Conservation (phyloP, 2,329 filamentous ascomycete genomes). For the Byssochlamys sp. region DNA sequence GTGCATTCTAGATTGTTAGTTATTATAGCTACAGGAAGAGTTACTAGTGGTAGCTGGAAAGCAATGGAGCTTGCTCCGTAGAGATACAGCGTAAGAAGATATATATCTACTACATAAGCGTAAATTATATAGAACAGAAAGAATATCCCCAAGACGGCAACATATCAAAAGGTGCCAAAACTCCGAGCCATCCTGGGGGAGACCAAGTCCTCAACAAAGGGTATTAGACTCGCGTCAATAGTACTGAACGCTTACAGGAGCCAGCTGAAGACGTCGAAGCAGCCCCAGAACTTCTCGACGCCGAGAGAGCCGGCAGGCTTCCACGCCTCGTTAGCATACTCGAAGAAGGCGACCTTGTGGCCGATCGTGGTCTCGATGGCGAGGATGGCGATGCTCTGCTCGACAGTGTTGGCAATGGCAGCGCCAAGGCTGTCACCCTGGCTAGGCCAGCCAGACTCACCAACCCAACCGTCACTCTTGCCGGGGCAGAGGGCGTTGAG, state of each 20-base stretch:
- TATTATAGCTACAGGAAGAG: not conserved
- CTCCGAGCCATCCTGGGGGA: not conserved
- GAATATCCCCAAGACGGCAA: not conserved
- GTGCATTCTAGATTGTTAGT: not conserved
- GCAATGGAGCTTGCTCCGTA: not conserved
- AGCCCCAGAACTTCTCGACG: conserved; percentile 77
- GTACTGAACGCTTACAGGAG: not conserved
- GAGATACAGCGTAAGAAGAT: conserved; percentile 16
- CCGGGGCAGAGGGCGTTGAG: conserved; percentile 61
- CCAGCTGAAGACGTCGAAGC: conserved; percentile 40
- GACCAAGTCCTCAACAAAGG: not conserved
- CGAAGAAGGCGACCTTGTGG: conserved; percentile 68
- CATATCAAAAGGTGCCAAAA: not conserved
- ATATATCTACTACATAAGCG: conserved; percentile 19
- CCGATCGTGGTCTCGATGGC: conserved; percentile 60
- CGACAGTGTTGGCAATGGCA: conserved; percentile 55
- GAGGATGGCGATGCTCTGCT: conserved; percentile 65
- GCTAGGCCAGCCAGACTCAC: conserved; percentile 80
- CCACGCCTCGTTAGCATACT: conserved; percentile 69
- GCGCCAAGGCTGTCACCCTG: conserved; percentile 59
- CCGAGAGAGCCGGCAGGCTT: conserved; percentile 60
- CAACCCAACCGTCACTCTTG: conserved; percentile 62
- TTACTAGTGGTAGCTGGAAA: not conserved
- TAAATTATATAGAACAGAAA: conserved; percentile 10
- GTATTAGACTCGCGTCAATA: not conserved